Conservation (phyloP, 192 early-diverging fungal species). For the Backusella circina region DNA sequence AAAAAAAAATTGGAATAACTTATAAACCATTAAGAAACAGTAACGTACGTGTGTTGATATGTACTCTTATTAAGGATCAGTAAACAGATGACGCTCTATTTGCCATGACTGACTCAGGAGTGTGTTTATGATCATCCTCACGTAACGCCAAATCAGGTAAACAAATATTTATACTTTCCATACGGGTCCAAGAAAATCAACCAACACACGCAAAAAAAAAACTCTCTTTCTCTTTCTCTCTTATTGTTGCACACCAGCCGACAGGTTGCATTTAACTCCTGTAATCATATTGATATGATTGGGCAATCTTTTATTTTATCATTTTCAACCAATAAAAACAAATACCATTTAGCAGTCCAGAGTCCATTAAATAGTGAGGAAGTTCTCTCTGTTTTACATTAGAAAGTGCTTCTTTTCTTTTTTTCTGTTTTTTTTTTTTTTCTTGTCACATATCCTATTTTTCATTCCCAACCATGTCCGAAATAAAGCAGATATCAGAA, state of each 20-base stretch:
- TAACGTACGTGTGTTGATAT: background rate
- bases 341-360: background rate
- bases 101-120: background rate
- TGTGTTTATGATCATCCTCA: background rate
- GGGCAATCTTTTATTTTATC: constrained; percentile 5
- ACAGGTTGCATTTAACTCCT: background rate
- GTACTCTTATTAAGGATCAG: background rate
- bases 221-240: no score
- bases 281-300: background rate
- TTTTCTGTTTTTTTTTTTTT: background rate
- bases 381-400: background rate
- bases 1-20: background rate
- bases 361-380: background rate
- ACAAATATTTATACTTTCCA: background rate
- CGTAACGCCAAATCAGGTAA: background rate
- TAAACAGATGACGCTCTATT: background rate
- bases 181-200: no score
- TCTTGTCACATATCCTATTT: background rate
- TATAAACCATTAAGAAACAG: no score
- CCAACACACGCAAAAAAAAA: no score
- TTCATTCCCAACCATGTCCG: background rate
- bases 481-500: background rate
- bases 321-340: constrained; percentile 3
- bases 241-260: background rate
- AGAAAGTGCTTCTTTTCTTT: background rate